Percentiles rank a stretch among this genome's conserved stretches.
phyloP scores from a whole-genome alignment of 768 basidiomycete species.

The Amanita rubescens region DNA sequence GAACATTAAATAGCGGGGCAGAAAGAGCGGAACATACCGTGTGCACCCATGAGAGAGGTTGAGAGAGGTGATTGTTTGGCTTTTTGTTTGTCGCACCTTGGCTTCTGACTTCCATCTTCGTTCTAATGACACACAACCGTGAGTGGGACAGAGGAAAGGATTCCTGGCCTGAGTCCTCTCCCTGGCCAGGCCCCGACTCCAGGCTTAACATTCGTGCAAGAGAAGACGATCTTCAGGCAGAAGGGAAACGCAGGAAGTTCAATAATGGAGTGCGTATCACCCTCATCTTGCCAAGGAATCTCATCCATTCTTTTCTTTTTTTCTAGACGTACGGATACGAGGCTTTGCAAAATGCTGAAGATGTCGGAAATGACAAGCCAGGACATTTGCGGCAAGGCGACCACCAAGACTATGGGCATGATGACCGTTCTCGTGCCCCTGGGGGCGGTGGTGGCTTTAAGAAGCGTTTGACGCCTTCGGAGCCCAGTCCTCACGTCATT shows the following conservation, averaged over 20 bases:
- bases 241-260: conserved; percentile 74
- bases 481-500: conserved; percentile 89
- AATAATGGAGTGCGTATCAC: conserved; percentile 58
- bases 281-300: background rate
- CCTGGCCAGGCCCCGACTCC: conserved; percentile 32
- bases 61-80: conserved; percentile 24
- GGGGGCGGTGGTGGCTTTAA: conserved; percentile 35
- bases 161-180: conserved; percentile 38
- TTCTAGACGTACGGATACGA: conserved; percentile 42
- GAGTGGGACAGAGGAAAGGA: conserved; percentile 86
- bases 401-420: conserved; percentile 41
- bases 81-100: conserved; percentile 28
- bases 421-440: conserved; percentile 42
- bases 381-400: conserved; percentile 26
- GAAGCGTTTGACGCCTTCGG: conserved; percentile 77
- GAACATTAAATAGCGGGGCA: background rate
- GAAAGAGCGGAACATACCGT: conserved; percentile 36
- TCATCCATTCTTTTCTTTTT: conserved; percentile 8
- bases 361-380: conserved; percentile 25
- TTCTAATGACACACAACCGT: conserved; percentile 65
- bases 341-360: conserved; percentile 40
- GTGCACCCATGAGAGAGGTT: conserved; percentile 35
- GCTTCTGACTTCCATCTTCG: conserved; percentile 23
- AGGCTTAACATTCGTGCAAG: conserved; percentile 41
- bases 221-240: conserved; percentile 63